A percentile compares a stretch with the other conserved stretches of the same genome.
Conservation (phyloP, 2,329 filamentous ascomycete genomes). For the Colletotrichum sp. region DNA sequence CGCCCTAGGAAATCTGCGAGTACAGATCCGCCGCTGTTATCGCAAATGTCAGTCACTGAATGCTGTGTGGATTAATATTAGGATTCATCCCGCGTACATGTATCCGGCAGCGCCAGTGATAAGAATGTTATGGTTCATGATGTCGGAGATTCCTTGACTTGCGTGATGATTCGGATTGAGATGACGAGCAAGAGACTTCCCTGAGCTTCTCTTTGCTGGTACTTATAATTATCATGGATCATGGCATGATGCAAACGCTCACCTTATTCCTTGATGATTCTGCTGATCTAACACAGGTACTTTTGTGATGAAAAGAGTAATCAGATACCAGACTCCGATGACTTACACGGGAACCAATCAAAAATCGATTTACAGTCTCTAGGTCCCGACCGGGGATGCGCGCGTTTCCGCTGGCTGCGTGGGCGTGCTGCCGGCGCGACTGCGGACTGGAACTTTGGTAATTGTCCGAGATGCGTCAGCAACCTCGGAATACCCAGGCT, state of each 20-base stretch:
- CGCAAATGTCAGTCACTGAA: not conserved
- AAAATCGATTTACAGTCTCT: too few relatives aligned
- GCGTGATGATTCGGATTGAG: not conserved
- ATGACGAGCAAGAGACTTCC: not conserved
- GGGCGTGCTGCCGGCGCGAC: not conserved
- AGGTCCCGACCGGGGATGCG: slow-evolving; percentile 22
- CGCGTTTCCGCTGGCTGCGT: slow-evolving; percentile 21
- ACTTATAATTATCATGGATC: not conserved
- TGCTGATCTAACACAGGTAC: not conserved
- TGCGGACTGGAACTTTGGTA: not conserved
- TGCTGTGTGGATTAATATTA: not conserved
- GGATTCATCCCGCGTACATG: slow-evolving; percentile 25
- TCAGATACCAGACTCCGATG: not conserved
- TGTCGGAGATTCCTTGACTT: not conserved
- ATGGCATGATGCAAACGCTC: not conserved
- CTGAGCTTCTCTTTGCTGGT: not conserved
- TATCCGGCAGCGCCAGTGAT: slow-evolving; percentile 41
- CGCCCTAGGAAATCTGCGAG: slow-evolving; percentile 34
- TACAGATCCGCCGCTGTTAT: slow-evolving; percentile 36
- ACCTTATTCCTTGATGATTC: not conserved
- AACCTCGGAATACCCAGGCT: not conserved
- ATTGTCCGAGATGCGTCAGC: not conserved
- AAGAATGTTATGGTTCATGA: slow-evolving; percentile 31
- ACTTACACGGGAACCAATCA: not conserved
- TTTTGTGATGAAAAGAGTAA: not conserved